phyloP scores from a whole-genome alignment of 2,329 filamentous ascomycete genomes.

The Bipolaris gigantea region DNA sequence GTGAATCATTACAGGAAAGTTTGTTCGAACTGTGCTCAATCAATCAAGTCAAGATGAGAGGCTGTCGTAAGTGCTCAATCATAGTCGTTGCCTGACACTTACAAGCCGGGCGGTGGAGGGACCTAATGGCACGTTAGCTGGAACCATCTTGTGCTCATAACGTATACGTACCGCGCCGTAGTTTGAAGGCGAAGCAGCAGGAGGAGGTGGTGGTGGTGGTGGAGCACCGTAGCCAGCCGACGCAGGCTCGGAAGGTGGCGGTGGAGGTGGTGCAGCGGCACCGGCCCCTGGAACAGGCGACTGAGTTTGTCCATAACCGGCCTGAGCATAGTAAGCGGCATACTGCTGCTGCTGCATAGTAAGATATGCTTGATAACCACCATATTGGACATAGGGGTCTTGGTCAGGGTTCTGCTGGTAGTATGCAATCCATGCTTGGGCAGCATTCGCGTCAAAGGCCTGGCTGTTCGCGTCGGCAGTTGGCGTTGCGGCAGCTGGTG shows the following conservation, averaged over 20 bases:
- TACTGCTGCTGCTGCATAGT: constrained; percentile 37
- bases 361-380: constrained; percentile 61
- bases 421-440: constrained; percentile 76
- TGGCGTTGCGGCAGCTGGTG: constrained; percentile 37
- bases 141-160: not conserved
- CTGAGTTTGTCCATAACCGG: constrained; percentile 27
- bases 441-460: constrained; percentile 69
- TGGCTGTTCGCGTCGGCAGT: constrained; percentile 48
- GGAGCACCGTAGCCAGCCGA: constrained; percentile 27
- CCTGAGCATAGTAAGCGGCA: constrained; percentile 36
- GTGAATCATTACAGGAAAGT: constrained; percentile 3
- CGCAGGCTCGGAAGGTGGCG: constrained; percentile 38
- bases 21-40: constrained; percentile 11
- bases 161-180: constrained; percentile 40
- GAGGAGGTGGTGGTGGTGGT: constrained; percentile 42
- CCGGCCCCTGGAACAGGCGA: constrained; percentile 34
- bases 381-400: constrained; percentile 89
- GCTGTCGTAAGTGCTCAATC: constrained; percentile 19
- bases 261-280: constrained; percentile 30
- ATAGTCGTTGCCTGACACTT: constrained; percentile 24
- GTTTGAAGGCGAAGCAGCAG: constrained; percentile 37
- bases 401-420: constrained; percentile 68
- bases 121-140: constrained; percentile 18
- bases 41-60: constrained; percentile 10
- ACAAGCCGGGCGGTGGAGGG: constrained; percentile 41